Conservation (phyloP, 176 grass and related monocot genomes). For the Aegilops tauschii region DNA sequence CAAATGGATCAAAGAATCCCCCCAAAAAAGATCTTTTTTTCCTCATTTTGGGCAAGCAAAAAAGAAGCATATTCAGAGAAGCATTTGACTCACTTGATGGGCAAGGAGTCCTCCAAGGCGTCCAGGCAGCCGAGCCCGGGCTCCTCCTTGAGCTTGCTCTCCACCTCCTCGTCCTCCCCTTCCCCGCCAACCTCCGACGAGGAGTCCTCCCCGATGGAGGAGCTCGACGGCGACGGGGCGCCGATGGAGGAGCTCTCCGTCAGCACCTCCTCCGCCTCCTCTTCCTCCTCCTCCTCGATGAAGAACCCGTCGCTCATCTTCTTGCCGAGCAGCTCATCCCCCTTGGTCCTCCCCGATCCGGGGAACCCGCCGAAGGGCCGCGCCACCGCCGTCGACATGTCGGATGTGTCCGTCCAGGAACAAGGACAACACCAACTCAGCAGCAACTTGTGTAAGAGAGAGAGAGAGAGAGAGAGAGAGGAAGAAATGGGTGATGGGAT, state of each 20-base stretch:
- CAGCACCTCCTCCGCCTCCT: constrained; percentile 23
- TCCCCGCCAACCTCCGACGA: constrained; percentile 37
- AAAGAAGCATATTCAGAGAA: not conserved
- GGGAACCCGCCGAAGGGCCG: constrained; percentile 28
- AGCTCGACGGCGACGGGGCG: constrained; percentile 41
- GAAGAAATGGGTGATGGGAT: constrained; percentile 29
- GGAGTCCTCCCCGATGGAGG: constrained; percentile 53
- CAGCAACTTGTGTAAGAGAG: not conserved
- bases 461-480: not conserved
- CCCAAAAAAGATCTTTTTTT: not conserved
- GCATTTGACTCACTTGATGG: constrained; percentile 57
- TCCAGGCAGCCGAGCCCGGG: constrained; percentile 42
- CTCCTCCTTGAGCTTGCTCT: constrained; percentile 47
- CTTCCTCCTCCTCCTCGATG: constrained; percentile 32
- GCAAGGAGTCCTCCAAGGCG: constrained; percentile 55
- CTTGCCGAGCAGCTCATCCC: not conserved
- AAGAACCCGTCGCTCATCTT: constrained; percentile 46
- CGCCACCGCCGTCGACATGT: constrained; percentile 44
- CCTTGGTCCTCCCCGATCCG: constrained; percentile 8
- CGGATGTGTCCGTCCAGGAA: constrained; percentile 42
- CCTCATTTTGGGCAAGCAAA: not conserved
- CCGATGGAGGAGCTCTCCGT: constrained; percentile 46
- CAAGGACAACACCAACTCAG: constrained; percentile 28
- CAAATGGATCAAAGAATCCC: not conserved
- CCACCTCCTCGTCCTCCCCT: constrained; percentile 37